Evolutionary conservation across 148 eudicot genomes (phyloP).

Genomic region (Cornus suecica): DNA sequence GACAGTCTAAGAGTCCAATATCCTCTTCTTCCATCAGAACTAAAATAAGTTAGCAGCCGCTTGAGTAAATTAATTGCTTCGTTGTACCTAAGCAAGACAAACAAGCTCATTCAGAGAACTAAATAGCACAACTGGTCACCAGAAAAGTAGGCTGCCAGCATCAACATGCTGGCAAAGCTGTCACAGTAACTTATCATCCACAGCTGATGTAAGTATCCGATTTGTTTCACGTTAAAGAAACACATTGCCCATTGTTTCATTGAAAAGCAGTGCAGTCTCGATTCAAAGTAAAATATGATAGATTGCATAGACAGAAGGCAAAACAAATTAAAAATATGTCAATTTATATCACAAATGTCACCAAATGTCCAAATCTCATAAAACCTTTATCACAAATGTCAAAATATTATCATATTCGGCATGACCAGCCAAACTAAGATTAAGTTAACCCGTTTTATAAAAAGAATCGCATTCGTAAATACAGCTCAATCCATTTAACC

Average conservation of each 20-base stretch:
- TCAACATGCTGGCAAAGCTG: background rate
- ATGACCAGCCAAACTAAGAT: too few species aligned
- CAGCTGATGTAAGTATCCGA: background rate
- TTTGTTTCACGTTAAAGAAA: background rate
- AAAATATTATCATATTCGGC: background rate
- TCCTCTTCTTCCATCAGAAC: slow-evolving; percentile 81
- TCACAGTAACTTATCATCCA: background rate
- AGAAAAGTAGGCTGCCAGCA: background rate
- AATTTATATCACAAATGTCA: background rate
- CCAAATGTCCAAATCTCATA: background rate
- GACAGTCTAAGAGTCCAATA: slow-evolving; percentile 95
- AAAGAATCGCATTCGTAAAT: too few species aligned
- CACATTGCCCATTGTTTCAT: background rate
- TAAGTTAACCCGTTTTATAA: too few species aligned
- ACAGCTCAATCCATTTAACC: too few species aligned
- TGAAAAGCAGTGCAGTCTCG: background rate
- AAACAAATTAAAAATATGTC: background rate
- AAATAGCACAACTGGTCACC: background rate
- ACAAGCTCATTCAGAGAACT: background rate
- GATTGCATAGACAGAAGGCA: background rate
- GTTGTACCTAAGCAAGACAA: slow-evolving; percentile 44
- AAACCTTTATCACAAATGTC: background rate
- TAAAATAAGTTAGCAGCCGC: slow-evolving; percentile 44
- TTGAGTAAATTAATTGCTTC: slow-evolving; percentile 75
- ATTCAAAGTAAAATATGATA: background rate